Evolutionary conservation across 306 rosid genomes (phyloP), one percentile per base, ranked within the genome.

Genomic region (Geum urbanum): DNA sequence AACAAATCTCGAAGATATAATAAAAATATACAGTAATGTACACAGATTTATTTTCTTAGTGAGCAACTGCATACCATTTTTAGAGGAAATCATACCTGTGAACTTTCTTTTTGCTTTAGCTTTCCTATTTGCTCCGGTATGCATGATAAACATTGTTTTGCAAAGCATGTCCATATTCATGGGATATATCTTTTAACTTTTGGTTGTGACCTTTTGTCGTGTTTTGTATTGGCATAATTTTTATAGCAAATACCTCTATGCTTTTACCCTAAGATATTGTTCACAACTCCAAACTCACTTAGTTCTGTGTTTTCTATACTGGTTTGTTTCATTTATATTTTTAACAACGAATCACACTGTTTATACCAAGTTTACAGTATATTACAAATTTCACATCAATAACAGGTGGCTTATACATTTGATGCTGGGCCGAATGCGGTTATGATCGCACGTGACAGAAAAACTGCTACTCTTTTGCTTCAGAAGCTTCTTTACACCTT

Each of bases 391-490:
- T 48, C 27, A 61, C 68, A 50, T 59, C 65, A 74, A 53, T 53
- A 67, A 45, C 84, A 94, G 99, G 99, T 94, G 77, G 97, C 99
- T 50, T 94, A 94, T 74, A 94, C 99, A 69, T 94, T 94, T 78
- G 99, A 94, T 81, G 99, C 99, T n/a, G 98, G 98, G 54, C 97
- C 98, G 5, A 92, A 92, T 75, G 96, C 98, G 0, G 98, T 92
- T 76, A 72, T 92, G 48, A 86, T 92, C 53, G 98, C 98, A 40
- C 96, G 97, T 44, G 75, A 90, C 60, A 84, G 98, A 67, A 70
- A 92, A 85, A 72, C 91, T 51, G 97, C 98, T 51, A 59, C 91
- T 72, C 84, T 79, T 73, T 88, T 92, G 87, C 77, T 92, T 82
- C 94, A 87, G 82, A 88, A 85, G 86, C 81, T 92, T 69, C 94